Evolutionary conservation across 1,284 basidiomycete genomes (phyloP), one percentile per base, ranked within the genome.

Genomic region (Ceratorhiza oryzae-sativae): DNA sequence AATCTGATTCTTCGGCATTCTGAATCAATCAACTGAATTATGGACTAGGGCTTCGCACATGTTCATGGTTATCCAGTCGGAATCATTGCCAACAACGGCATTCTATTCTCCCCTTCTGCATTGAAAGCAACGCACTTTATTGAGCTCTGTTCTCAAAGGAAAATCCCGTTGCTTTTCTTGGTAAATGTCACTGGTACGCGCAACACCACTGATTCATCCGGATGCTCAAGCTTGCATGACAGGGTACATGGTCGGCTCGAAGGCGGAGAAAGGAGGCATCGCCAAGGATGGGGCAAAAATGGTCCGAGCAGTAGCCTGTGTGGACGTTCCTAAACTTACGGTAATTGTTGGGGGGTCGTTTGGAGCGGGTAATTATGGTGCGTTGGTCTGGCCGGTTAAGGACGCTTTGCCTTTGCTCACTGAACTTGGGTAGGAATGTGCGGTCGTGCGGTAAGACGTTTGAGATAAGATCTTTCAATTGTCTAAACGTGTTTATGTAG

Each of bases 281-380:
- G 95, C 95, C 15, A 97, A 97, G 82, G 95, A 98, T 79, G 95
- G 95, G 34, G 95, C 95, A 18, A 98, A 98, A 86, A 97, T 98
- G 94, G 95, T 98, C 73, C 88, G 95, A 71, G 95, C 95, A 0
- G 96, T 98, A 10, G 95, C 96, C 0, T 94, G 93, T 79, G 92
- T 94, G 55, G 90, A 96, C 76, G 95, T 97, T 13, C 95, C 96
- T 30, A 98, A 98, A 81, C 85, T 97, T 74, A 97, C 95, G 0
- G 91, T 98, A 48, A 85, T 97, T 62, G 91, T 97, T n/a, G 96
- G 96, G 45, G 95, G 95, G 62, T 95, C 92, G 78, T 97, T 95
- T 79, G 94, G 94, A 59, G 95, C 95, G 15, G 95, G 95, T 10
- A 97, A 97, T 81, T 98, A 97, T 77, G 95, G 93, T 89, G 76